Evolutionary conservation across 768 basidiomycete genomes (phyloP), one percentile per base, ranked within the genome.

Genomic region (Suillus subaureus): DNA sequence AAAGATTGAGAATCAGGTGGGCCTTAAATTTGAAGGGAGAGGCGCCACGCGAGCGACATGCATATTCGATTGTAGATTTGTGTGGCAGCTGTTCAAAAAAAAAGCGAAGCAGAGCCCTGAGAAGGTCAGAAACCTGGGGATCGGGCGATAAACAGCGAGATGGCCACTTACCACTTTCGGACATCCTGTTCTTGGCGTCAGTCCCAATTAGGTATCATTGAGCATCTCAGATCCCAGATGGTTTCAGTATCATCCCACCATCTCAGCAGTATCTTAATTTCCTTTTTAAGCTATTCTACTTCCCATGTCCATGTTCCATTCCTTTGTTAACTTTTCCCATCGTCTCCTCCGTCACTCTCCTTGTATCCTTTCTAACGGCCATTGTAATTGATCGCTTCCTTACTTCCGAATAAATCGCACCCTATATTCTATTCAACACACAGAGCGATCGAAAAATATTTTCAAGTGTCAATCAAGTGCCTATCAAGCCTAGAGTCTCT

Each of bases 41-140:
- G 61, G 51, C 45, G 72, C 74, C 76, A 77, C 74, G 74, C 75
- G 74, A 72, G 73, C 61, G 40, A 51, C 35, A 55, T 56, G 56
- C 47, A 68, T 66, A 56, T 65, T 64, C 67, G 61, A 66, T 68
- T 61, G 66, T 61, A 61, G 57, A 66, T 68, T 68, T 67, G 64
- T 67, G 58, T 60, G 57, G 64, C 47, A 49, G 64, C 71, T 63
- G 37, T 64, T 58, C 70, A 64, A 74, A 70, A 73, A 71, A 61
- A 61, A 63, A 56, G 64, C 28, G 37, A 58, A 67, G 64, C 35
- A 49, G 40, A 62, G 61, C 67, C 68, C 64, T 69, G 68, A 68
- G 67, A 69, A 68, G n/a, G 64, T 23, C 54, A 9, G 35, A 37
- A 64, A 52, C 55, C 55, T 67, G 66, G 71, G 72, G 73, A 74